Conservation (phyloP, 2,329 filamentous ascomycete species). For the Ceratocystis cacaofunesta region DNA sequence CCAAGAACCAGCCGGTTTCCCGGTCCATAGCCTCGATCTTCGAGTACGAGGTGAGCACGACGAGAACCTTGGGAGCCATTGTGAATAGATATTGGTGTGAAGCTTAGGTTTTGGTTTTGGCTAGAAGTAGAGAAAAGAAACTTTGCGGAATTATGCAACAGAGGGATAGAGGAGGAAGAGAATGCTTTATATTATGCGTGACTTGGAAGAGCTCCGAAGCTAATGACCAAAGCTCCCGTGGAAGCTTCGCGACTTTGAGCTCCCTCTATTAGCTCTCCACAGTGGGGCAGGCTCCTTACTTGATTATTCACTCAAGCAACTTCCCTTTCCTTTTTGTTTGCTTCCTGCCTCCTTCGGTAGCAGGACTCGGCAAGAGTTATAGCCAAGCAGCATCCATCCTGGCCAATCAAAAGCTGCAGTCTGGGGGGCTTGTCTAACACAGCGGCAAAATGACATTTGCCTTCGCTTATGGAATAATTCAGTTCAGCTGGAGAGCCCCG, state of each 20-base stretch:
- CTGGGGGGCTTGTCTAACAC: background rate
- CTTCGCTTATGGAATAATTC: no score
- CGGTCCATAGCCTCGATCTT: slow-evolving; percentile 32
- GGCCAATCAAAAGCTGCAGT: background rate
- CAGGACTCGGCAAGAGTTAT: background rate
- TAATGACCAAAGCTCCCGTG: background rate
- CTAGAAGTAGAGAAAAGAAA: background rate
- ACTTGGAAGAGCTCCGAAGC: background rate
- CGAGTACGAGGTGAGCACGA: slow-evolving; percentile 52
- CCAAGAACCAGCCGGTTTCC: slow-evolving; percentile 58
- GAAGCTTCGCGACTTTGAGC: background rate
- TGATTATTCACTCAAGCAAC: background rate
- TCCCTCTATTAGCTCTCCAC: background rate
- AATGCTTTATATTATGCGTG: background rate
- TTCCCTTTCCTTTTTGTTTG: background rate
- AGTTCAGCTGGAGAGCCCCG: no score
- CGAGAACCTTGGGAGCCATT: slow-evolving; percentile 48
- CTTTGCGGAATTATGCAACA: no score
- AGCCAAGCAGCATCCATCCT: background rate
- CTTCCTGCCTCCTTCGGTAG: background rate
- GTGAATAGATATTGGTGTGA: slow-evolving; percentile 13
- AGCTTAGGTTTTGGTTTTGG: background rate
- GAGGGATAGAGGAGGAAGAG: background rate
- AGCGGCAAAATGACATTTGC: no score
- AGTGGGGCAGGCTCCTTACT: background rate